Conservation (phyloP, 139 green algal species). For the Coelastrella sp. region DNA sequence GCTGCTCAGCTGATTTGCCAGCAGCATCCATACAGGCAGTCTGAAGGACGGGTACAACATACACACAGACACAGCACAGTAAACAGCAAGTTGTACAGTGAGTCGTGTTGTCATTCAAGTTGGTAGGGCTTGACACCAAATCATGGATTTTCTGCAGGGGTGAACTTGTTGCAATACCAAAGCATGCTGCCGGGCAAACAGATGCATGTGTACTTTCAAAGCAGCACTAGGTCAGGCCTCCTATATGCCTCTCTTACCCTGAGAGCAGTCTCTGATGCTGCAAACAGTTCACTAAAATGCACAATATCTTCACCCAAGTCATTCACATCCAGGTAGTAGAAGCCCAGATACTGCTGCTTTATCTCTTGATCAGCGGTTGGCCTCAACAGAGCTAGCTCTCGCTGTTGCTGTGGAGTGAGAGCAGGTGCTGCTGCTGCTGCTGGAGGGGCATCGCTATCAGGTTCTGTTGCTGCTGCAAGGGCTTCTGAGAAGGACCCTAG, state of each 20-base stretch:
- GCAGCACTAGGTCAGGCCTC: no score
- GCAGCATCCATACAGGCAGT: background rate
- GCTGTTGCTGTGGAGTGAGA: slow-evolving; percentile 27
- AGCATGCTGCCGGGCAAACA: background rate
- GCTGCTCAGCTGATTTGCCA: background rate
- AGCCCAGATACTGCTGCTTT: slow-evolving; percentile 11
- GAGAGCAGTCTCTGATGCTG: background rate
- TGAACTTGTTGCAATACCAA: no score
- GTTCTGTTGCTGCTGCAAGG: slow-evolving; percentile 10
- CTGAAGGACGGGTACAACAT: background rate
- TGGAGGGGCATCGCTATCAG: background rate
- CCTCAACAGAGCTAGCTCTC: background rate
- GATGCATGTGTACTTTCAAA: slow-evolving; percentile 15
- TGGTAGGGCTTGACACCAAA: no score
- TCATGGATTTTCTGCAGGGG: no score
- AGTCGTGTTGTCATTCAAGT: no score
- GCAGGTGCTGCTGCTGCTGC: background rate
- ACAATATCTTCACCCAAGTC: slow-evolving; percentile 37
- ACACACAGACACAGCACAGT: background rate
- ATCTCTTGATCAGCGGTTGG: background rate
- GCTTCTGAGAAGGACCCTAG: no score
- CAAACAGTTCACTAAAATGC: slow-evolving; percentile 43
- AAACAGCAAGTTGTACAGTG: no score
- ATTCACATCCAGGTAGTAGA: slow-evolving; percentile 41
- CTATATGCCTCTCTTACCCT: slow-evolving; percentile 9